Evolutionary conservation across 179 eudicot species (phyloP), one percentile per base, ranked within the genome.

Genomic region (Silene vulgaris): DNA sequence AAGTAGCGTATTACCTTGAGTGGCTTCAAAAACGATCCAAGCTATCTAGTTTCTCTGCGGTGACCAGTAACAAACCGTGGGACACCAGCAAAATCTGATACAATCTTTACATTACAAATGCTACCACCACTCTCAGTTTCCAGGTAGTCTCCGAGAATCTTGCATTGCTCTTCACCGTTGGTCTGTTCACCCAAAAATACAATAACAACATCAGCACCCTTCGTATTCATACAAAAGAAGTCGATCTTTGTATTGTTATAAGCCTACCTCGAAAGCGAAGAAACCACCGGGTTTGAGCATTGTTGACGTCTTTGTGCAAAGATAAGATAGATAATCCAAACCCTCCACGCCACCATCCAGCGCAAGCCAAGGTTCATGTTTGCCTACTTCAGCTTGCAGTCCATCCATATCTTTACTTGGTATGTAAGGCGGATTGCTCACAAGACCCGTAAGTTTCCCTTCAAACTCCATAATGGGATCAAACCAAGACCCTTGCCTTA

Each of bases 351-450:
- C 98, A 73, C 99, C 99, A 82, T 95, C 97, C 56, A 94, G 74
- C 28, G 99, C 99, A 77, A 90, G 90, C 74, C 77, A 78, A 54
- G 99, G 97, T 87, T 95, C 98, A 82, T 94, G 95, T 77, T 83
- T 84, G 76, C 77, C 87, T 73, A 94, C 98, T 84, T 94, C 99
- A 60, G 90, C 90, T 84, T 95, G 99, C 45, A 95, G 84, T 26
- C 93, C 90, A 61, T 66, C 78, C 29, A 95, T 89, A 75, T 90
- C 80, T 75, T 81, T 85, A 69, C 90, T 92, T 1, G 99, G 97
- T 69, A 95, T 92, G 77, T 95, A 95, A 40, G 99, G 99, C 29
- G 99, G 99, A 81, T 95, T 95, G 80, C 99, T 88, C 69, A 95
- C 97, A 52, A 95, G 74, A 72, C 99, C 99, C 60, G 76, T 81